phyloP scores from a whole-genome alignment of 352 stramenopile species.

The Phytophthora kernoviae region DNA sequence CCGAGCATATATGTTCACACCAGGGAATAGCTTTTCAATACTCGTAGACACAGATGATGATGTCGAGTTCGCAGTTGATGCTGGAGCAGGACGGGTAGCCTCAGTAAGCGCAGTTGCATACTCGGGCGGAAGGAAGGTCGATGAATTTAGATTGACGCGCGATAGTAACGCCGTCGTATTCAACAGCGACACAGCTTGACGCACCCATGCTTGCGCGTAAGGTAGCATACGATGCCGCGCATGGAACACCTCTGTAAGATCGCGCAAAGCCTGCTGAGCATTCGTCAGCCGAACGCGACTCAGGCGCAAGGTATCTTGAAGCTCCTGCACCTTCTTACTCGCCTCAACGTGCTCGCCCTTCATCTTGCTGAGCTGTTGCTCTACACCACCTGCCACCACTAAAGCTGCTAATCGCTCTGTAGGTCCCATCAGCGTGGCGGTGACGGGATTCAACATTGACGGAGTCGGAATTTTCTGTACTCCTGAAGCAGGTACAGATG shows the following conservation, averaged over 20 bases:
- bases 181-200: slow-evolving; percentile 51
- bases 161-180: slow-evolving; percentile 51
- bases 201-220: slow-evolving; percentile 62
- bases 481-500: slow-evolving; percentile 7
- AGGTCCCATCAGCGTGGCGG: slow-evolving; percentile 40
- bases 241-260: slow-evolving; percentile 66
- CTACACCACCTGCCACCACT: slow-evolving; percentile 64
- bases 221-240: slow-evolving; percentile 69
- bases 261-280: slow-evolving; percentile 58
- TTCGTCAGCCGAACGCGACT: slow-evolving; percentile 63
- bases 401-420: slow-evolving; percentile 66
- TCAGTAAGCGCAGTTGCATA: slow-evolving; percentile 51
- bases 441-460: slow-evolving; percentile 30
- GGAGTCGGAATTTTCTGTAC: slow-evolving; percentile 15
- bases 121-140: slow-evolving; percentile 48
- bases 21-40: slow-evolving; percentile 75
- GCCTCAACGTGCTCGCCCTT: slow-evolving; percentile 70
- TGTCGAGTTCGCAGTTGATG: slow-evolving; percentile 7
- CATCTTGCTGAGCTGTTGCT: slow-evolving; percentile 77
- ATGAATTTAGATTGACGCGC: slow-evolving; percentile 32
- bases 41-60: slow-evolving; percentile 5
- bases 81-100: slow-evolving; percentile 19
- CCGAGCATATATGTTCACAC: slow-evolving; percentile 66
- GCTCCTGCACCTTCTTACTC: slow-evolving; percentile 69
- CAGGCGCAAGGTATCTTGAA: slow-evolving; percentile 67